Evolutionary conservation across 164 flowering plant species (phyloP).

Genomic region (Stephania yunnanensis): DNA sequence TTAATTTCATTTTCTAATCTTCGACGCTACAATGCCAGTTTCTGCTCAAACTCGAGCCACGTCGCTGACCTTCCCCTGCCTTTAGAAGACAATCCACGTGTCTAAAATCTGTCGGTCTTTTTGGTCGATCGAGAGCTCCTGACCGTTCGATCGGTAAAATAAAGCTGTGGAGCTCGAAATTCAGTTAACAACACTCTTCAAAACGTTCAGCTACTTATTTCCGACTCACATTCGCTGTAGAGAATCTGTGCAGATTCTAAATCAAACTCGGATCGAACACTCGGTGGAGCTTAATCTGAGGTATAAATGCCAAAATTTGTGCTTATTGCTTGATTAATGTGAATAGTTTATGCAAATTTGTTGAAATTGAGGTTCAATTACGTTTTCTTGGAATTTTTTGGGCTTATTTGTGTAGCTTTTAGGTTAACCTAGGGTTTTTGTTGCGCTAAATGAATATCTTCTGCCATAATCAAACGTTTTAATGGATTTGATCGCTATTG

Average conservation of each 20-base stretch:
- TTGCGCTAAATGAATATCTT: not conserved
- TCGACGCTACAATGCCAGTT: constrained; percentile 1
- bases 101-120: not conserved
- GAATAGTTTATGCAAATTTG: not conserved
- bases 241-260: not conserved
- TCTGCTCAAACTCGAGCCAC: constrained; percentile 1
- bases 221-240: not conserved
- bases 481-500: not conserved
- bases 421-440: not conserved
- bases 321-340: not conserved
- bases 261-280: not conserved
- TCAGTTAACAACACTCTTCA: not conserved
- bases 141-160: not conserved
- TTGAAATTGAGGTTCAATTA: not conserved
- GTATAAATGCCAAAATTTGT: not conserved
- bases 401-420: not conserved
- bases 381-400: not conserved
- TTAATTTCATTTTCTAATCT: too few relatives aligned
- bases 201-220: not conserved
- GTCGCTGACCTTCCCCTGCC: not conserved
- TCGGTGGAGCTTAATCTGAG: not conserved
- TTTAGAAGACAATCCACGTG: not conserved
- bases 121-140: not conserved
- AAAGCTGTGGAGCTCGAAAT: constrained; percentile 2
- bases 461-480: not conserved